phyloP scores from a whole-genome alignment of 2,329 filamentous ascomycete species.

The Aaosphaeria arxii region DNA sequence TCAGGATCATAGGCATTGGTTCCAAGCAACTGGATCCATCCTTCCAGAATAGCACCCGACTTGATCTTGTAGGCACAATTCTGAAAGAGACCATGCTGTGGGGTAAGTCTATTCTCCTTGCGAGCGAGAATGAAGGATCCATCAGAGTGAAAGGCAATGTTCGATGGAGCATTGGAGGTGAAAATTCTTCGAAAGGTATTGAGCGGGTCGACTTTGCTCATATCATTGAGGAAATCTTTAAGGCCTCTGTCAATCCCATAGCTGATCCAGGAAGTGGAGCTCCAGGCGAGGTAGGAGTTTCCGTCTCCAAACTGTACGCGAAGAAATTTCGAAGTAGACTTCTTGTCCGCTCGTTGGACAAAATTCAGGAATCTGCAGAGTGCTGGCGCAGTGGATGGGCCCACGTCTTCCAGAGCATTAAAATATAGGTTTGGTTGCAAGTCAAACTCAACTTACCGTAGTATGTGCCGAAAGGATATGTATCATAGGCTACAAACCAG shows the following conservation, averaged over 20 bases:
- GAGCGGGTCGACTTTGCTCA: neutral
- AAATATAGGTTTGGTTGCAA: neutral
- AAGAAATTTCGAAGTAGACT: constrained; percentile 2
- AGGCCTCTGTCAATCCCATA: constrained; percentile 8
- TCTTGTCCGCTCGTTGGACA: too few species aligned
- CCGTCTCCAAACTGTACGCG: constrained; percentile 23
- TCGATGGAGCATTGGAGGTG: neutral
- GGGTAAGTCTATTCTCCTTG: too few species aligned
- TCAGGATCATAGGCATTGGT: too few species aligned
- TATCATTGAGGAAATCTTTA: neutral
- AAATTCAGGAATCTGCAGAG: too few species aligned
- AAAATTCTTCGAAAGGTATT: neutral
- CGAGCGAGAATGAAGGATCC: constrained; percentile 15
- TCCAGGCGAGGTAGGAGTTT: constrained; percentile 22
- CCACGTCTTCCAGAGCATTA: too few species aligned
- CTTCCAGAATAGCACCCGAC: constrained; percentile 5
- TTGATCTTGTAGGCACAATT: too few species aligned
- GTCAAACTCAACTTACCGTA: neutral
- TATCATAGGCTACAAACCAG: constrained; percentile 25
- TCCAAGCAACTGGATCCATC: constrained; percentile 5
- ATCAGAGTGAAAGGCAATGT: constrained; percentile 17
- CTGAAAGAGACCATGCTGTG: too few species aligned
- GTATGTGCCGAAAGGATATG: neutral
- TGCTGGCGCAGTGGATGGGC: too few species aligned
- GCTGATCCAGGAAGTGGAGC: constrained; percentile 14